These are phyloP conservation scores for Nepenthes alata DNA, from an alignment of 179 eudicot genomes.

Conservation along the genomic window DNA sequence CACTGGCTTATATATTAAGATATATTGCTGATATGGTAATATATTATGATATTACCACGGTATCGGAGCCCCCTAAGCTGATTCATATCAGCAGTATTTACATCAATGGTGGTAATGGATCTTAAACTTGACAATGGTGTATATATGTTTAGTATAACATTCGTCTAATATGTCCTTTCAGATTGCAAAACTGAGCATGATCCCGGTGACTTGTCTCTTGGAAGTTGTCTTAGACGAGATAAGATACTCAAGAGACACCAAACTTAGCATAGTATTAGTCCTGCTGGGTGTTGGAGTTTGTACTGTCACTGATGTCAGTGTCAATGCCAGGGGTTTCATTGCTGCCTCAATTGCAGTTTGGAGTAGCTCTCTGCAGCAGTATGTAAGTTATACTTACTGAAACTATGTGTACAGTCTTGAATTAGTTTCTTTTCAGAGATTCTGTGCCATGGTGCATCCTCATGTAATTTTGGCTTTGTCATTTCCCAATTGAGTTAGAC, in stretches of 20 bases:
- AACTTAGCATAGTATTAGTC: conserved; percentile 58
- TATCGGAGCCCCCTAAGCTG: no score
- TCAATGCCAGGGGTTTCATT: conserved; percentile 64
- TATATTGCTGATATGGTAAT: neutral
- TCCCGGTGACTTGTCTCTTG: conserved; percentile 80
- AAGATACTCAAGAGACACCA: conserved; percentile 64
- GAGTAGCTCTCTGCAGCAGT: conserved; percentile 71
- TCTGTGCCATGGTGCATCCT: neutral
- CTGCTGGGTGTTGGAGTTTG: conserved; percentile 71
- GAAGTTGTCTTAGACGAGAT: conserved; percentile 64
- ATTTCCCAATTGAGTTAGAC: no score
- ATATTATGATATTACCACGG: neutral
- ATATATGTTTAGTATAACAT: no score
- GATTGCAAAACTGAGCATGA: conserved; percentile 93
- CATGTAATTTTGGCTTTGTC: no score
- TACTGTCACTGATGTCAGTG: conserved; percentile 68
- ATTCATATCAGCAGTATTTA: no score
- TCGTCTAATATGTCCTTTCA: conserved; percentile 15
- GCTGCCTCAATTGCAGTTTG: conserved; percentile 70
- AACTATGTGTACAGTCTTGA: neutral
- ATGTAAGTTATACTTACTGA: conserved; percentile 38
- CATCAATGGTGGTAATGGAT: no score
- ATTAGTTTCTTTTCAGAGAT: neutral
- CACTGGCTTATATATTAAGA: neutral
- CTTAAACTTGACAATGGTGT: no score